Conservation (phyloP, 1,139 yeast species). For the Candida buenavistaensis region DNA sequence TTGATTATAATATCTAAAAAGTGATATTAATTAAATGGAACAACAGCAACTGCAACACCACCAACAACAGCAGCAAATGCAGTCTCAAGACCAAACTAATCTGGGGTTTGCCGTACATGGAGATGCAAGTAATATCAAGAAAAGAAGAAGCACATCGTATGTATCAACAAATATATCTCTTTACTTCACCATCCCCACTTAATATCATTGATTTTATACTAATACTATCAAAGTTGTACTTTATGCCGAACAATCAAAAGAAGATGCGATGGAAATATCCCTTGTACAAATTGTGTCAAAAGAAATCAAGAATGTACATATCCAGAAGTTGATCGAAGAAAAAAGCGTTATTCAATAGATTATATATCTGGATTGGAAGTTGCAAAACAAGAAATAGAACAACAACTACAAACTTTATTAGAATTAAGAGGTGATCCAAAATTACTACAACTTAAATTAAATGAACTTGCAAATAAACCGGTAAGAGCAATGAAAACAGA, state of each 20-base stretch:
- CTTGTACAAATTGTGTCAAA: slow-evolving; percentile 17
- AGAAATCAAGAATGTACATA: slow-evolving; percentile 13
- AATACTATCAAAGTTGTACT: slow-evolving; percentile 11
- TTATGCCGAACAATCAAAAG: slow-evolving; percentile 17
- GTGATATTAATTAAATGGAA: no score
- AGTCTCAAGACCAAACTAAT: no score
- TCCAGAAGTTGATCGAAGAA: slow-evolving; percentile 12
- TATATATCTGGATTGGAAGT: slow-evolving; percentile 11
- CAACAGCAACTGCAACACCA: no score
- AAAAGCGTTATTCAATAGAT: slow-evolving; percentile 13
- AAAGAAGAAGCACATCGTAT: no score
- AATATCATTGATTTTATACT: no score
- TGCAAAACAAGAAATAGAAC: slow-evolving; percentile 7
- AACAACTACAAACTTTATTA: slow-evolving; percentile 6
- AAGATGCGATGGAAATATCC: slow-evolving; percentile 18
- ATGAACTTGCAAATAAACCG: slow-evolving; percentile 1
- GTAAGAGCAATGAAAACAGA: no score
- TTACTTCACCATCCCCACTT: no score
- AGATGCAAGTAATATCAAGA: slow-evolving; percentile 1
- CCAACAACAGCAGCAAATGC: no score
- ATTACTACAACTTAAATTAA: slow-evolving; percentile 1
- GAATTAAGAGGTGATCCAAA: slow-evolving; percentile 6
- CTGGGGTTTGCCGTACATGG: no score
- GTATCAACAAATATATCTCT: no score
- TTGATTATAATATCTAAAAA: no score